Evolutionary conservation across 2,329 filamentous ascomycete species (phyloP).

Genomic region (Periconia sp.): DNA sequence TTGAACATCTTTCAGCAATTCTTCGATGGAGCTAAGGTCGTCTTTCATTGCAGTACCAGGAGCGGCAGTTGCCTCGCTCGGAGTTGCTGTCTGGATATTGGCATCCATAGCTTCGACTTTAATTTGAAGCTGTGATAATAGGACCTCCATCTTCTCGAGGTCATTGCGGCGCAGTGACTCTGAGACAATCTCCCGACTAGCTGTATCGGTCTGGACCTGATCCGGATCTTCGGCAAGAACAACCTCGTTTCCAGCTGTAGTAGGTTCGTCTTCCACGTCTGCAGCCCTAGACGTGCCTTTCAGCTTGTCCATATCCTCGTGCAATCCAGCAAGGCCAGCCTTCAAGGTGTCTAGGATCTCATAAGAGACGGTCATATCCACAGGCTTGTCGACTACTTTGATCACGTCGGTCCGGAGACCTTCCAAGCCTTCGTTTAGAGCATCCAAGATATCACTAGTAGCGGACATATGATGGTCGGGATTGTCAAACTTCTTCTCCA

Average conservation of each 20-base stretch:
- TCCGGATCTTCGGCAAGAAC: slow-evolving; percentile 59
- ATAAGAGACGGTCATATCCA: slow-evolving; percentile 82
- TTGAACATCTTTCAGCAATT: slow-evolving; percentile 62
- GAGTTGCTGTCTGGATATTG: slow-evolving; percentile 54
- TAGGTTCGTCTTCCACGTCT: slow-evolving; percentile 51
- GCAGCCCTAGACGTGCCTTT: slow-evolving; percentile 60
- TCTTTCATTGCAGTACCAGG: slow-evolving; percentile 53
- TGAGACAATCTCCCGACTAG: slow-evolving; percentile 44
- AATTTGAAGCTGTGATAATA: slow-evolving; percentile 80
- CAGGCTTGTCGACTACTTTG: slow-evolving; percentile 77
- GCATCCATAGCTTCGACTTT: slow-evolving; percentile 82
- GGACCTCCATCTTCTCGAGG: slow-evolving; percentile 82
- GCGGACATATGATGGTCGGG: slow-evolving; percentile 60
- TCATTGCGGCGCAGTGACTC: slow-evolving; percentile 71
- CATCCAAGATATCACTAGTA: slow-evolving; percentile 65
- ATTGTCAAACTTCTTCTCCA: slow-evolving; percentile 60
- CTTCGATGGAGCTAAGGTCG: slow-evolving; percentile 58
- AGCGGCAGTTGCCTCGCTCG: slow-evolving; percentile 37
- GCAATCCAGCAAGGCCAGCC: slow-evolving; percentile 76
- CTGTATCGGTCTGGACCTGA: slow-evolving; percentile 33
- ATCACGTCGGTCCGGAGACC: slow-evolving; percentile 76
- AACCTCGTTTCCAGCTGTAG: slow-evolving; percentile 54
- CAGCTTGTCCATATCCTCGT: slow-evolving; percentile 77
- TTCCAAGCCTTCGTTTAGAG: slow-evolving; percentile 73
- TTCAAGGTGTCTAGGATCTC: slow-evolving; percentile 90